Conservation (phyloP, 1,284 basidiomycete genomes). For the Taiwanofungus camphoratus region DNA sequence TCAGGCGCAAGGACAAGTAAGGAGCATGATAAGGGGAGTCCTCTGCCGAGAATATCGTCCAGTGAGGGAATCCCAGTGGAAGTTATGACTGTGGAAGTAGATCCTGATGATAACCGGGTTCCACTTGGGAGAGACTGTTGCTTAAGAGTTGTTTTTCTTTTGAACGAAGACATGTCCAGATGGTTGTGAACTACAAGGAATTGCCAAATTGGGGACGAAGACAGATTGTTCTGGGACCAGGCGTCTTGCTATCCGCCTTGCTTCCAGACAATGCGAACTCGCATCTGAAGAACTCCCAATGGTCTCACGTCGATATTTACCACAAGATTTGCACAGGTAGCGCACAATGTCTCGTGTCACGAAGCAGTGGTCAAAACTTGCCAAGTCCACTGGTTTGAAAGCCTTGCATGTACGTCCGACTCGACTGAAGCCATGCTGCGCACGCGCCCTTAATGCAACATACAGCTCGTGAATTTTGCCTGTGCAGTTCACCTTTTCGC, state of each 20-base stretch:
- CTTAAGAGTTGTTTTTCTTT: constrained; percentile 49
- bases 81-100: constrained; percentile 57
- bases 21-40: constrained; percentile 80
- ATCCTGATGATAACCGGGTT: constrained; percentile 60
- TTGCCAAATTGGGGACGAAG: too few species aligned
- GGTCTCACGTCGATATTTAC: constrained; percentile 3
- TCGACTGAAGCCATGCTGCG: background rate
- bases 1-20: constrained; percentile 78
- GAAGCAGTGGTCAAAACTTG: constrained; percentile 1
- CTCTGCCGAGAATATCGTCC: constrained; percentile 94
- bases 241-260: too few species aligned
- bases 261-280: background rate
- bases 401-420: constrained; percentile 6
- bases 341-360: background rate
- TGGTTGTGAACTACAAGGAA: background rate
- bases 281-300: background rate
- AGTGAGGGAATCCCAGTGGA: constrained; percentile 91
- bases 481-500: constrained; percentile 54
- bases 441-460: background rate
- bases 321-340: constrained; percentile 2
- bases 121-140: constrained; percentile 42
- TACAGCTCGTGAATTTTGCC: constrained; percentile 43
- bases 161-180: constrained; percentile 77
- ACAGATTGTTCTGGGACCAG: too few species aligned
- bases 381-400: constrained; percentile 2